A percentile compares a stretch with the other conserved stretches of the same genome.
These are phyloP conservation scores for Ophioceras dolichostomum DNA, from an alignment of 2,329 filamentous ascomycete species.

Conservation along the genomic window DNA sequence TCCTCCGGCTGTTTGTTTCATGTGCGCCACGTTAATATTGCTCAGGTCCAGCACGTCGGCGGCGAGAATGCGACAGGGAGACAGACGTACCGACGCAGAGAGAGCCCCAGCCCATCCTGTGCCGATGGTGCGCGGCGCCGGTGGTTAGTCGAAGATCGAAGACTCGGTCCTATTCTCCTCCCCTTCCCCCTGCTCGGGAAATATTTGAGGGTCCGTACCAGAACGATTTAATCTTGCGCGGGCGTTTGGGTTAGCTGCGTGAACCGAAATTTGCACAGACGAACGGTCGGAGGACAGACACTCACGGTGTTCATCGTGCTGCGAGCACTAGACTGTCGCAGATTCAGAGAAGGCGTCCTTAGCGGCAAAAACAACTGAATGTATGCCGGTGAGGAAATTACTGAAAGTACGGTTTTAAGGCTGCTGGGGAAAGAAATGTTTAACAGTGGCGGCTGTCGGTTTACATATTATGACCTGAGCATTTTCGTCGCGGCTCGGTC, in stretches of 20 bases:
- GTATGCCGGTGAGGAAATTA: no score
- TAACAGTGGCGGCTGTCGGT: no score
- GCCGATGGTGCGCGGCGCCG: conserved; percentile 9
- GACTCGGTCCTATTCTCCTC: no score
- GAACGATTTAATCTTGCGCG: conserved; percentile 51
- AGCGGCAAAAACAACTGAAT: no score
- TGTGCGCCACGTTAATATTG: conserved; percentile 2
- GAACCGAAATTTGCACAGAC: conserved; percentile 14
- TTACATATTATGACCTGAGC: no score
- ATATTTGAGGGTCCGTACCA: no score
- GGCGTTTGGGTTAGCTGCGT: not conserved
- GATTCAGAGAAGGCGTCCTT: no score
- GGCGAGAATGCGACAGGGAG: not conserved
- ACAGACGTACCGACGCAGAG: conserved; percentile 63
- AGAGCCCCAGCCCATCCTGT: conserved; percentile 82
- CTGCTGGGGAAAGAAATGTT: no score
- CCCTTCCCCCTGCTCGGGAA: no score
- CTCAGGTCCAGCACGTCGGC: not conserved
- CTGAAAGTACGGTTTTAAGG: no score
- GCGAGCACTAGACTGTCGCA: no score
- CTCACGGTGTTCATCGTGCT: conserved; percentile 8
- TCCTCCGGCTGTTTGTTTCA: conserved; percentile 53
- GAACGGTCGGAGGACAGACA: not conserved
- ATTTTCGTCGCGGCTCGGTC: no score
- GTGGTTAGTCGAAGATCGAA: conserved; percentile 3